Evolutionary conservation across 345 rosid genomes (phyloP), one percentile per base, ranked within the genome.

Genomic region (Eutrema japonicum): DNA sequence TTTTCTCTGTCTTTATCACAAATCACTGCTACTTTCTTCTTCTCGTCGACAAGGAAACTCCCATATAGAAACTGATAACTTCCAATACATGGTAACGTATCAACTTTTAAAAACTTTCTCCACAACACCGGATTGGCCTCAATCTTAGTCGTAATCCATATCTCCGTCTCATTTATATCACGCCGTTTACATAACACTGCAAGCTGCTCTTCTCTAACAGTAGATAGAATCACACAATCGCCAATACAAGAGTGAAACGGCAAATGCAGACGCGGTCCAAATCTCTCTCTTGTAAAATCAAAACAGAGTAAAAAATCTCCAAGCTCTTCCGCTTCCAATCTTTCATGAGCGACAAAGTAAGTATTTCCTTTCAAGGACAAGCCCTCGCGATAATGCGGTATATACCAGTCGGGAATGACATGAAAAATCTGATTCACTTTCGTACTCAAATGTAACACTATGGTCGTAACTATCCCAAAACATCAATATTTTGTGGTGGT

Each of bases 401-500:
- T 51, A 51, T 6, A 10, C 56, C 56, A 51, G 56, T 51, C 10
- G 2, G 35, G 14, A 51, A 33, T 51, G 35, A 51, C 3, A 27
- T 5, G 2, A 51, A 10, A 33, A 51, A 51, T 13, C 35, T 33
- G 26, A 8, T 16, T 5, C 29, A 6, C 29, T 27, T 0, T 52
- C 57, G 13, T 52, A 12, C 14, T 52, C 57, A 52, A 11, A 1
- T 22, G 26, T 22, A 22, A 22, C 26, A 30, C 32, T 30, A 4
- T 30, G 3, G 14, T 26, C 5, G 32, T n/a, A 22, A 2, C 3
- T 0, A 18, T 8, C 54, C 35, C 4, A 27, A 29, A 29, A 27
- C 57, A 14, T 51, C 35, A 51, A 51, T 35, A 51, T 51, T 51
- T 51, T 51, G 56, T 51, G 56, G 56, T 51, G 27, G 35, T 27